Evolutionary conservation across 1,139 yeast genomes (phyloP), one percentile per base, ranked within the genome.

Genomic region (Suhomyces bokatorum): DNA sequence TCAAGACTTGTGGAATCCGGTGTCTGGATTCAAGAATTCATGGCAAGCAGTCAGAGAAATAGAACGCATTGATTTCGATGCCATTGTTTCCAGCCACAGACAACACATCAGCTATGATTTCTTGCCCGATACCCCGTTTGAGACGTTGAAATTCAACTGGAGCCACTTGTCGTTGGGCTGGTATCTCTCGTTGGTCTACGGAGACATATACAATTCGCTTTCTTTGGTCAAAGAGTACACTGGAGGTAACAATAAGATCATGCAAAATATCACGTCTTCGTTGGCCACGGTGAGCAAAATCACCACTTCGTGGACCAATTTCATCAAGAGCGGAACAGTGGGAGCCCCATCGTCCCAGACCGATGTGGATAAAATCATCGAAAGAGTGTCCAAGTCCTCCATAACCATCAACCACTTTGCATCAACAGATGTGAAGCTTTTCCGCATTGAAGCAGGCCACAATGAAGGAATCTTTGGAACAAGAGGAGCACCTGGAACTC

Each of bases 131-230:
- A 59, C 70, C 0, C 68, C 69, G 2, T 70, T 81, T 43, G 79
- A 78, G 43, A 75, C 76, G 3, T 67, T 85, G 49, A 67, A 62
- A 43, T 83, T 87, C 51, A 62, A 65, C 11, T 86, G 96, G 93
- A 77, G 79, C 37, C 69, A 69, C 36, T 56, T 76, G 8, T 80
- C 93, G 0, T 68, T 87, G 32, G 90, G 91, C 0, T 89, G 96
- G 96, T 84, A 87, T 59, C 73, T 78, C 37, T 78, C 87, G 12
- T 67, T 86, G 13, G 58, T 87, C 29, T 87, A 90, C 83, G 80
- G 85, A 1, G 71, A 75, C 42, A 75, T 87, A 0, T 87, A 79
- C 58, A 75, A 77, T 40, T 64, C 74, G 20, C 69, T 73, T 10
- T 71, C 69, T 33, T 38, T 60, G 16, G 55, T 57, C 20, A 50